Percentiles rank a stretch among this genome's conserved stretches.
These are phyloP conservation scores for Suhomyces bolitotheri DNA, from an alignment of 1,139 yeast species.

Conservation along the genomic window DNA sequence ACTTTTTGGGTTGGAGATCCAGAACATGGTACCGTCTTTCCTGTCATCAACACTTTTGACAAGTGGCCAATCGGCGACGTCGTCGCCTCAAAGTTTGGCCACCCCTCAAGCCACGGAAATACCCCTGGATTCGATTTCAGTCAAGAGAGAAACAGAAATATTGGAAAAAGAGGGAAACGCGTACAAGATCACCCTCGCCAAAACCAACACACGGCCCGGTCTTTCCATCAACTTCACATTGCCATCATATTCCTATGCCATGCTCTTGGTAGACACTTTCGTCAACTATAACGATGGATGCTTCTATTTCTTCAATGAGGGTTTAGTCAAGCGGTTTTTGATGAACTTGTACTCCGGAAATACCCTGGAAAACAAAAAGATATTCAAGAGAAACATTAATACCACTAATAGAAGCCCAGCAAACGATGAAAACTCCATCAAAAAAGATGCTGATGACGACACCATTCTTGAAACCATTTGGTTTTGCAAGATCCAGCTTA, in stretches of 20 bases:
- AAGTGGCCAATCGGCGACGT: conserved; percentile 9
- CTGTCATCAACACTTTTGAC: conserved; percentile 22
- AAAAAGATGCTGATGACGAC: conserved; percentile 51
- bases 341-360: conserved; percentile 59
- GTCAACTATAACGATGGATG: conserved; percentile 82
- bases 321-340: conserved; percentile 64
- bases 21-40: conserved; percentile 52
- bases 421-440: conserved; percentile 44
- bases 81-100: conserved; percentile 13
- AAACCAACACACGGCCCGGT: conserved; percentile 68
- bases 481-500: conserved; percentile 73
- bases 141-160: conserved; percentile 44
- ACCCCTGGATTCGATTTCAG: conserved; percentile 1
- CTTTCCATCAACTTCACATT: conserved; percentile 65
- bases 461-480: conserved; percentile 72
- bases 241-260: conserved; percentile 77
- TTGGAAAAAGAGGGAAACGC: conserved; percentile 76
- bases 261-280: conserved; percentile 72
- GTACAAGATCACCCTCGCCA: conserved; percentile 65
- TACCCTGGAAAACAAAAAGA: conserved; percentile 40
- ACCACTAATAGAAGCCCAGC: conserved; percentile 32
- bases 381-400: conserved; percentile 37
- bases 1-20: conserved; percentile 72
- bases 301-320: conserved; percentile 83
- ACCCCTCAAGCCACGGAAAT: conserved; percentile 11